Conservation (phyloP, 148 eudicot species). For the Spergularia marina region DNA sequence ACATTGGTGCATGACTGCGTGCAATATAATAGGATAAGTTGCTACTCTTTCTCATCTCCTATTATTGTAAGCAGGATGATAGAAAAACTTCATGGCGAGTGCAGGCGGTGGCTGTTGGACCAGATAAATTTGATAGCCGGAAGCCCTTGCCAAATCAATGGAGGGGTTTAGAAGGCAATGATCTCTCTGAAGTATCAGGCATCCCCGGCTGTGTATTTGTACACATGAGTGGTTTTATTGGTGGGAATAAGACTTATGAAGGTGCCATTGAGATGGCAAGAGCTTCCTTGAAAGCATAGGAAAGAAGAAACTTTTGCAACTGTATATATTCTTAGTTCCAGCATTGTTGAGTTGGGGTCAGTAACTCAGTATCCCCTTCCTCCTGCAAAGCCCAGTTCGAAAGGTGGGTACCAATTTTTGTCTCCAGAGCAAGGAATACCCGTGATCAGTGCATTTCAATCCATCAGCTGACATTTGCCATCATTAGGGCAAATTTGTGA, state of each 20-base stretch:
- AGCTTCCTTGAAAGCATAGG: constrained; percentile 30
- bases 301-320: neutral
- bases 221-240: constrained; percentile 39
- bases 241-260: constrained; percentile 34
- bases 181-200: constrained; percentile 29
- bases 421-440: neutral
- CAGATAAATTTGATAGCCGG: constrained; percentile 34
- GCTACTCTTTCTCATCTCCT: neutral
- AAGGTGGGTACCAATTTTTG: neutral
- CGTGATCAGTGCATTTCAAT: neutral
- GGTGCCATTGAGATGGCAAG: constrained; percentile 42
- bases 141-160: constrained; percentile 30
- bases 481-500: constrained; percentile 3
- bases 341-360: neutral
- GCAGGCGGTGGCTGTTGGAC: constrained; percentile 37
- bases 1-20: neutral
- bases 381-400: neutral
- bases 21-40: neutral
- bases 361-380: neutral
- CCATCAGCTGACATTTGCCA: neutral
- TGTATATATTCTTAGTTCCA: neutral
- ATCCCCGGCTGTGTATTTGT: constrained; percentile 33
- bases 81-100: constrained; percentile 35
- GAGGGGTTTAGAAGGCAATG: constrained; percentile 37
- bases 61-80: constrained; percentile 29